Evolutionary conservation across 169 alveolate genomes (phyloP), one percentile per base, ranked within the genome.

Genomic region (Eimeria praecox): DNA sequence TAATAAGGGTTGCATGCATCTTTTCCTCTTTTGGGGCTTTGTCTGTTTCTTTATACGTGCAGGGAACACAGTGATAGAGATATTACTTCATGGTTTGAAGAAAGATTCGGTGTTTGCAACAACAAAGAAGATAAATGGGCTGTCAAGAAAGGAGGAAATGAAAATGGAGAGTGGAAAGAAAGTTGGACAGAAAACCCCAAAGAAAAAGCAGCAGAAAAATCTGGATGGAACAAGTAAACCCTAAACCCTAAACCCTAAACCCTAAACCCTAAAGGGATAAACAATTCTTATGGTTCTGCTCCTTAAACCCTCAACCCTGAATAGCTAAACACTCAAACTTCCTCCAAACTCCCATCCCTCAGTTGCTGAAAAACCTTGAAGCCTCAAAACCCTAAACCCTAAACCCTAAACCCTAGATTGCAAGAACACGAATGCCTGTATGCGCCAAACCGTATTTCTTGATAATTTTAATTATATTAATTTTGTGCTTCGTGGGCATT

Each of bases 91-190:
- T 94, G 96, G 96, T 94, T 94, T 59, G 89, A 80, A 12, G 96
- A 94, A 54, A 9, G 66, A 73, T 94, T 82, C n/a, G 96, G 96
- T 27, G 96, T 20, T 52, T 42, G 22, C 0, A 69, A 33, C 14
- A 42, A 62, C 78, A 10, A 22, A 66, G 54, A 82, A 56, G 90
- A 69, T 52, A 66, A 94, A 62, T 94, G 96, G 96, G 96, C 96
- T 2, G 88, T 66, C 73, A 94, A 94, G 59, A 40, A 27, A 85
- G 96, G 96, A 27, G 42, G 44, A 49, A 56, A 82, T 42, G 87
- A 42, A 42, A 38, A n/a, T 14, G 96, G 96, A 6, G 96, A 94
- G 24, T 94, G 96, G 96, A 54, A 38, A 44, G 96, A 94, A 56
- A 80, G 52, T 5, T 94, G 96, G 96, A 80, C 44, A 9, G 94